These are phyloP conservation scores for Pterulicium gracile DNA, from an alignment of 1,284 basidiomycete species.

Conservation along the genomic window DNA sequence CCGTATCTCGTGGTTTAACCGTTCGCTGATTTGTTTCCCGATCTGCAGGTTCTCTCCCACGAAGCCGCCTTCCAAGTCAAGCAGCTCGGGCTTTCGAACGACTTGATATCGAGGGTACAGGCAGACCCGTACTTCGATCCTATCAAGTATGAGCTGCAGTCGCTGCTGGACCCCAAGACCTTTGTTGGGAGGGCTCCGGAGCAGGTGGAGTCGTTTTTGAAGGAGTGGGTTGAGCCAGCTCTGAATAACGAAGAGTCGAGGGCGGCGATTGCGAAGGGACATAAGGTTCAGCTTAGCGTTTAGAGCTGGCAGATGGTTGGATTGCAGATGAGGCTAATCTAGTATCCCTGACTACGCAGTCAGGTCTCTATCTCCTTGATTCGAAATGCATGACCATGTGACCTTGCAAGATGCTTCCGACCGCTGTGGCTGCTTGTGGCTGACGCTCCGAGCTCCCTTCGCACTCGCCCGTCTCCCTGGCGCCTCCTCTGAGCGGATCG, in stretches of 20 bases:
- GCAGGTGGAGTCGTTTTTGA: constrained; percentile 85
- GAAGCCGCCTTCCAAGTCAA: constrained; percentile 94
- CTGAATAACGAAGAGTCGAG: constrained; percentile 58
- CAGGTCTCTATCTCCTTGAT: too few relatives aligned
- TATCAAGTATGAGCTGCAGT: constrained; percentile 57
- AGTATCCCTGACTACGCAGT: too few relatives aligned
- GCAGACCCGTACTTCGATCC: constrained; percentile 52
- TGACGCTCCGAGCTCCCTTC: too few relatives aligned
- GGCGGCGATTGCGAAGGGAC: constrained; percentile 39
- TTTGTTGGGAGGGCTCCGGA: constrained; percentile 90
- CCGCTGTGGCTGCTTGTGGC: too few relatives aligned
- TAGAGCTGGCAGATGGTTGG: too few relatives aligned
- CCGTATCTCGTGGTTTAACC: neutral
- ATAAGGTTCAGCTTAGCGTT: constrained; percentile 41
- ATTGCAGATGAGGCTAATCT: too few relatives aligned
- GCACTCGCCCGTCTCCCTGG: too few relatives aligned
- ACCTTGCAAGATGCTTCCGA: too few relatives aligned
- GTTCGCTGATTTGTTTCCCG: neutral
- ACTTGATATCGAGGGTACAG: constrained; percentile 84
- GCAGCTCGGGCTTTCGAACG: constrained; percentile 90
- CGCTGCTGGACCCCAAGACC: constrained; percentile 68
- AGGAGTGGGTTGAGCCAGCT: constrained; percentile 86
- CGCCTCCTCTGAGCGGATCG: too few relatives aligned
- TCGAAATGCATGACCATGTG: too few relatives aligned
- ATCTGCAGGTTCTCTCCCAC: constrained; percentile 79